Percentiles rank a stretch among this genome's conserved stretches.
Evolutionary conservation across 2,329 filamentous ascomycete species (phyloP).

Genomic region (Scleromitrula shiraiana): DNA sequence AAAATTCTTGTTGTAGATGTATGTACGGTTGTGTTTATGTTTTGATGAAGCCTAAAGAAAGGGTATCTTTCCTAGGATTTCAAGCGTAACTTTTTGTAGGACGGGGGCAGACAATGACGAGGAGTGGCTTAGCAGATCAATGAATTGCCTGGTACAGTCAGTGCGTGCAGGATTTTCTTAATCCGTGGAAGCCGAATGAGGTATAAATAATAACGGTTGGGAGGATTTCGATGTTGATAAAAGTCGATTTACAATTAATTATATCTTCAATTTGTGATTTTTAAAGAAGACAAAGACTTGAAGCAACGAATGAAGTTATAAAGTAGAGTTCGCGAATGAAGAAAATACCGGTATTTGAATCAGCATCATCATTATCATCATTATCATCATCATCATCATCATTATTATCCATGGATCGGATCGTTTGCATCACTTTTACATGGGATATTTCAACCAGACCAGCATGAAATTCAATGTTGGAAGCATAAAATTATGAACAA

Average conservation of each 20-base stretch:
- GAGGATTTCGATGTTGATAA: no score
- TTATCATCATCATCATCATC: background rate
- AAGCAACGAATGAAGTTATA: no score
- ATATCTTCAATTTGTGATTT: no score
- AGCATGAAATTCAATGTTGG: background rate
- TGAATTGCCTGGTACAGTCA: background rate
- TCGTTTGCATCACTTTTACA: slow-evolving; percentile 7
- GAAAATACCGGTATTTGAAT: slow-evolving; percentile 1
- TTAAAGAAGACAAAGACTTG: no score
- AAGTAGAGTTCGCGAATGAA: no score
- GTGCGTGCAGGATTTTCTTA: background rate
- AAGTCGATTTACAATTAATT: no score
- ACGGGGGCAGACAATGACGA: slow-evolving; percentile 21
- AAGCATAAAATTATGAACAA: no score
- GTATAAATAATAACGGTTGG: background rate
- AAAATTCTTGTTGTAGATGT: no score
- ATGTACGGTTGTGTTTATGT: background rate
- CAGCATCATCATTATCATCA: no score
- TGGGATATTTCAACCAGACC: background rate
- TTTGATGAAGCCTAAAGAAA: background rate
- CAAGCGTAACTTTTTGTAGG: slow-evolving; percentile 3
- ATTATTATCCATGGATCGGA: slow-evolving; percentile 3
- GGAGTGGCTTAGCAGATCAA: slow-evolving; percentile 22
- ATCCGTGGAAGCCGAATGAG: background rate
- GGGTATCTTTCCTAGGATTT: slow-evolving; percentile 3